Base-by-base conservation (phyloP, 1,139 yeast species). In the Schizosaccharomyces versatilis region DNA sequence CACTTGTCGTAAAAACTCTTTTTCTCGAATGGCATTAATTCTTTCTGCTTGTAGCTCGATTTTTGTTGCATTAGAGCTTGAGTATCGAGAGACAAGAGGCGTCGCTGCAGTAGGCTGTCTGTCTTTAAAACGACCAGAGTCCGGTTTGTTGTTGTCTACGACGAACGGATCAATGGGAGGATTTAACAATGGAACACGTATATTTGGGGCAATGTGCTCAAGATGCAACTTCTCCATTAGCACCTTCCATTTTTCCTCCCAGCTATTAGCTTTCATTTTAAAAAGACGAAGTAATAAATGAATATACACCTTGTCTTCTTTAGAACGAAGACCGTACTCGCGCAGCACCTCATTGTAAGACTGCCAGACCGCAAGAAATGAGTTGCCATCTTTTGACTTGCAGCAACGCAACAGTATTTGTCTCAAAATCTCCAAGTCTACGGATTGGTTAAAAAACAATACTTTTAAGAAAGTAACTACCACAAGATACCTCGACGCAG, bases 291-390 rank as follows among this genome's bases (percentile, higher is more conserved):
- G 44, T n/a, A 54, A 38, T 38, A 52, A 32, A 39, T 51, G 49
- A 38, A 49, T 47, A 15, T 54, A 54, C 14, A 38, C 19, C 39
- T 54, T 54, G 9, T 54, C 44, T 32, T 38, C 40, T 7, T 19
- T 15, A 42, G 55, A 42, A 48, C 42, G 41, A n/a, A 54, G 49
- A 38, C 47, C 47, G 24, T 48, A 19, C 17, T 42, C 54, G 9
- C 38, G 49, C 12, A 54, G 41, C 36, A 54, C 55, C 19, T 41
- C 36, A 36, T 54, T 54, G 36, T 54, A 54, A 24, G 55, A 54
- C 38, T 48, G 41, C 36, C 42, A 54, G 19, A 54, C 54, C 36
- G 56, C 32, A 36, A 54, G 47, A 38, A 51, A 51, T n/a, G 55
- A 54, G 14, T 32, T 17, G 38, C 32, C 49, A 6, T 44, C 49